Evolutionary conservation across 768 basidiomycete genomes (phyloP).

Genomic region (Boletus sp.): DNA sequence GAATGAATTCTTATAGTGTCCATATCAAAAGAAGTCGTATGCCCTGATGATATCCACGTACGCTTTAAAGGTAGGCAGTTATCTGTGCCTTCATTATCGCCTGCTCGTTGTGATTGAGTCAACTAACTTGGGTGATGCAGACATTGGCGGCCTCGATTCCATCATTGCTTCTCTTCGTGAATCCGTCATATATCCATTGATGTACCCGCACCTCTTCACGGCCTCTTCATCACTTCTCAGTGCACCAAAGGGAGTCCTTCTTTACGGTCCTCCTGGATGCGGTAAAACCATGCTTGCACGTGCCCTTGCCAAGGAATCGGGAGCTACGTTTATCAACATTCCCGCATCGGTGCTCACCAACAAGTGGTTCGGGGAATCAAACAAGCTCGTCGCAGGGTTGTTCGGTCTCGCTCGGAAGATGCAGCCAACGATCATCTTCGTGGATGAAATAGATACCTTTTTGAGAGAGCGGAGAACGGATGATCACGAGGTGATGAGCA

Average conservation of each 20-base stretch:
- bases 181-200: conserved; percentile 92
- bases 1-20: conserved; percentile 45
- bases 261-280: conserved; percentile 96
- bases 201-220: conserved; percentile 85
- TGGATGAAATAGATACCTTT: conserved; percentile 98
- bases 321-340: conserved; percentile 94
- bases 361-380: conserved; percentile 87
- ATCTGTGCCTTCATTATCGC: not conserved
- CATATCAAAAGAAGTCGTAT: conserved; percentile 90
- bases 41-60: conserved; percentile 82
- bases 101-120: not conserved
- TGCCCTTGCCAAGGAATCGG: conserved; percentile 94
- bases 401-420: conserved; percentile 93
- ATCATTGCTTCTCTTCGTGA: conserved; percentile 90
- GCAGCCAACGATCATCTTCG: conserved; percentile 96
- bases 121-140: conserved; percentile 32
- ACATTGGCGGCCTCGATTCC: conserved; percentile 90
- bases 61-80: conserved; percentile 60
- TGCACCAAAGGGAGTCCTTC: conserved; percentile 92
- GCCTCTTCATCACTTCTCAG: conserved; percentile 77
- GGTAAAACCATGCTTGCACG: conserved; percentile 99
- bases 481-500: conserved; percentile 96
- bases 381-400: conserved; percentile 92
- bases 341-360: conserved; percentile 70
- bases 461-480: conserved; percentile 80